Base-by-base conservation (phyloP, 305 asterid species). In the Nicotiana rustica region DNA sequence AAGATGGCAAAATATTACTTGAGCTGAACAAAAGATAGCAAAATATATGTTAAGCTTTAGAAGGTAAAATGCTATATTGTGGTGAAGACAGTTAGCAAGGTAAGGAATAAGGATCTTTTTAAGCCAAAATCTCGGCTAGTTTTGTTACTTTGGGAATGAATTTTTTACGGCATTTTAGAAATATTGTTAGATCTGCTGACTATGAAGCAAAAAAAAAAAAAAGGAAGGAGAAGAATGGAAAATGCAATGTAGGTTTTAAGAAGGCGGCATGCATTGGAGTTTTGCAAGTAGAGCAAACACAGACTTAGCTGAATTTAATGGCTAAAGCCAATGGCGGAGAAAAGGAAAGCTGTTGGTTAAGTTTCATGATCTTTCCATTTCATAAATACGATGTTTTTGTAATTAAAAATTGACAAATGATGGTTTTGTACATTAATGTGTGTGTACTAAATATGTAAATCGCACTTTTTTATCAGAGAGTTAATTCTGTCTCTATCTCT, bases 171-270 rank as follows among this genome's bases (percentile, higher is more conserved):
- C 4, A 49, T 52, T 75, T 75, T 60, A 52, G 65, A 75, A 25
- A 29, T 29, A 49, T 52, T 49, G 65, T 75, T 75, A 75, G 65
- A 75, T 75, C 70, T 65, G 70, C 36, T 10, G 14, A 13, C 2
- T 13, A 12, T 10, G 17, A 2, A 64, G 9, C 31, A 12, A 47
- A 47, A 7, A 25, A 25, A 25, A 25, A 25, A 25, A 29, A 29
- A 29, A 31, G 6, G 5, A 4, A 12, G 9, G n/a, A n/a, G 9
- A 57, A 59, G 9, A 17, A n/a, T 5, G 21, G 8, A 59, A 59
- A 59, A 59, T 59, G 9, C 29, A 59, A 8, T 2, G 8, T n/a
- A 59, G 8, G 62, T 57, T 57, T 56, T 57, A 5, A 56, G 19
- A 56, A 15, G 19, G 17, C 19, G 19, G 17, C 9, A 56, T 15